Evolutionary conservation across 169 alveolate species (phyloP).

Genomic region (Plasmodium cynomolgi): DNA sequence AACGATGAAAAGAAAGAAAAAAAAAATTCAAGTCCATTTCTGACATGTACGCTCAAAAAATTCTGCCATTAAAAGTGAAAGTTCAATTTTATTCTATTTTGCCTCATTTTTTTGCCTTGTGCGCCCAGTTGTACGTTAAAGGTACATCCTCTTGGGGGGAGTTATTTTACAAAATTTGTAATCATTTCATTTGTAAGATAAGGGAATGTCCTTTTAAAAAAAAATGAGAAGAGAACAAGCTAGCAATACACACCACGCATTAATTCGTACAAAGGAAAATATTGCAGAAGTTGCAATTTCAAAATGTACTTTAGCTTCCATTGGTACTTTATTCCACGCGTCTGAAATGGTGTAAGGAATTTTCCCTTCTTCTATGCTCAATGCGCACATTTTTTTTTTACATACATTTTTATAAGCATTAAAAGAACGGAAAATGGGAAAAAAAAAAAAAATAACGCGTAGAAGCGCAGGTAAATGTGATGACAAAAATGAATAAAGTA

Average conservation of each 20-base stretch:
- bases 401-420: not conserved
- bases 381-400: not conserved
- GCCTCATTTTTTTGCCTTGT: too few species aligned
- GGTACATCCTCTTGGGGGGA: not conserved
- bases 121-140: not conserved
- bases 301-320: not conserved
- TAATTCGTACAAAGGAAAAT: constrained; percentile 5
- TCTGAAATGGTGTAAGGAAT: not conserved
- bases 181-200: not conserved
- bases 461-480: not conserved
- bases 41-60: too few species aligned
- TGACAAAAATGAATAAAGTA: not conserved
- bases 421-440: not conserved
- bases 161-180: not conserved
- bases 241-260: not conserved
- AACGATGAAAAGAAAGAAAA: not conserved
- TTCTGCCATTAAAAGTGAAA: too few species aligned
- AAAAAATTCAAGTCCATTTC: too few species aligned
- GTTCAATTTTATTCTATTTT: too few species aligned
- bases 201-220: not conserved
- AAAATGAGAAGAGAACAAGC: not conserved
- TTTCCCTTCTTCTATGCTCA: not conserved
- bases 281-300: not conserved
- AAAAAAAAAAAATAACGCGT: not conserved
- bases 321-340: not conserved